These are phyloP conservation scores for Trifolium dubium DNA, from an alignment of 306 rosid species.

Conservation along the genomic window DNA sequence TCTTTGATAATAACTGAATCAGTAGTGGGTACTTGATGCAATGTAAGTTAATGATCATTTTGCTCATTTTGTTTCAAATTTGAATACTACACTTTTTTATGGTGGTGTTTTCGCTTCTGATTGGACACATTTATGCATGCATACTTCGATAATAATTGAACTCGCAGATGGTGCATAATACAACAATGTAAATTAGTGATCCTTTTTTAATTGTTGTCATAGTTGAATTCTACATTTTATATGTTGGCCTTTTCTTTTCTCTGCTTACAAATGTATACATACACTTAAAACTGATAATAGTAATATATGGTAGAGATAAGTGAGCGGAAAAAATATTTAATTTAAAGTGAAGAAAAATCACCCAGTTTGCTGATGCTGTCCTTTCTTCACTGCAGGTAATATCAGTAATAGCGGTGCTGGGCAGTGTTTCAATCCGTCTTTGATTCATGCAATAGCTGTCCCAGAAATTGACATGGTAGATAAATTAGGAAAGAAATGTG, in stretches of 20 bases:
- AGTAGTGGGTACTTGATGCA: slow-evolving; percentile 2
- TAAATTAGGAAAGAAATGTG: slow-evolving; percentile 70
- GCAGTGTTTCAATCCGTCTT: slow-evolving; percentile 87
- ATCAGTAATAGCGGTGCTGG: slow-evolving; percentile 50
- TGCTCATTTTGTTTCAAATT: slow-evolving; percentile 9
- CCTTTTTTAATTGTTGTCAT: slow-evolving; percentile 27
- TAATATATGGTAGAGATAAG: slow-evolving; percentile 19
- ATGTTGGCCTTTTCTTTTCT: slow-evolving; percentile 19
- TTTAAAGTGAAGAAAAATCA: not conserved
- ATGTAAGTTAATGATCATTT: not conserved
- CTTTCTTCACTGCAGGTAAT: slow-evolving; percentile 57
- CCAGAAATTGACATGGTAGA: slow-evolving; percentile 84
- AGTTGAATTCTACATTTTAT: slow-evolving; percentile 8
- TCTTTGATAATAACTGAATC: slow-evolving; percentile 22
- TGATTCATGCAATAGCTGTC: slow-evolving; percentile 79
- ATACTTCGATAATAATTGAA: slow-evolving; percentile 23
- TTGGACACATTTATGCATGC: slow-evolving; percentile 4
- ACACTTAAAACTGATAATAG: slow-evolving; percentile 3
- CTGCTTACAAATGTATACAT: slow-evolving; percentile 4
- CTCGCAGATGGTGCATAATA: slow-evolving; percentile 12
- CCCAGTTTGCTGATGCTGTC: slow-evolving; percentile 16
- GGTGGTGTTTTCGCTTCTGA: slow-evolving; percentile 21
- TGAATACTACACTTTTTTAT: slow-evolving; percentile 9
- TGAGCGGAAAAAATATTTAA: not conserved
- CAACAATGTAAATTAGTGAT: slow-evolving; percentile 16